Evolutionary conservation across 164 flowering plant genomes (phyloP).

Genomic region (Amborella trichopoda): DNA sequence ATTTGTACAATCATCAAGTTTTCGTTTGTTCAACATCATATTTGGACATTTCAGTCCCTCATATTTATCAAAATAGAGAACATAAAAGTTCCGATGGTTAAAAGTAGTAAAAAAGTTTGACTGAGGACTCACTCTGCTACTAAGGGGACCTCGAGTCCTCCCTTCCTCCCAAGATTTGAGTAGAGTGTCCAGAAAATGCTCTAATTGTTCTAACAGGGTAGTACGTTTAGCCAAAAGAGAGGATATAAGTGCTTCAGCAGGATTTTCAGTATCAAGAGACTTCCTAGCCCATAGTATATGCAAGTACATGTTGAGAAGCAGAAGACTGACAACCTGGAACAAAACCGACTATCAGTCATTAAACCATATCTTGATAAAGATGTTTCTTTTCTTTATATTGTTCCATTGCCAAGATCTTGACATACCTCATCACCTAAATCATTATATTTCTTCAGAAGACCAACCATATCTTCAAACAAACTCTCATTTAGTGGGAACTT

Average conservation of each 20-base stretch:
- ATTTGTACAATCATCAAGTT: background rate
- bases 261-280: conserved; percentile 40
- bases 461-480: conserved; percentile 46
- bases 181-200: conserved; percentile 28
- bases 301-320: conserved; percentile 85
- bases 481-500: conserved; percentile 50
- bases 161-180: conserved; percentile 23
- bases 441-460: conserved; percentile 31
- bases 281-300: conserved; percentile 78
- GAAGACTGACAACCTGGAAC: conserved; percentile 58
- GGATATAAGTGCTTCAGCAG: conserved; percentile 50
- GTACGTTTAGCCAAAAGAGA: conserved; percentile 56
- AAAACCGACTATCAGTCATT: too few relatives aligned
- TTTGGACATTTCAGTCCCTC: too few relatives aligned
- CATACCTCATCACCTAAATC: conserved; percentile 72
- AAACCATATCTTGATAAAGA: background rate
- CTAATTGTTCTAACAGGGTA: conserved; percentile 56
- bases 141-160: conserved; percentile 38
- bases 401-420: background rate
- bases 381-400: background rate
- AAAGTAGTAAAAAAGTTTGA: too few relatives aligned
- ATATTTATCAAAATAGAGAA: too few relatives aligned
- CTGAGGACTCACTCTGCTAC: conserved; percentile 68
- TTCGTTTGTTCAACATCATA: background rate
- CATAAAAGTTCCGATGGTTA: too few relatives aligned